Evolutionary conservation across 2,329 filamentous ascomycete genomes (phyloP), one percentile per base, ranked within the genome.

Genomic region (Myriosclerotinia curreyana): DNA sequence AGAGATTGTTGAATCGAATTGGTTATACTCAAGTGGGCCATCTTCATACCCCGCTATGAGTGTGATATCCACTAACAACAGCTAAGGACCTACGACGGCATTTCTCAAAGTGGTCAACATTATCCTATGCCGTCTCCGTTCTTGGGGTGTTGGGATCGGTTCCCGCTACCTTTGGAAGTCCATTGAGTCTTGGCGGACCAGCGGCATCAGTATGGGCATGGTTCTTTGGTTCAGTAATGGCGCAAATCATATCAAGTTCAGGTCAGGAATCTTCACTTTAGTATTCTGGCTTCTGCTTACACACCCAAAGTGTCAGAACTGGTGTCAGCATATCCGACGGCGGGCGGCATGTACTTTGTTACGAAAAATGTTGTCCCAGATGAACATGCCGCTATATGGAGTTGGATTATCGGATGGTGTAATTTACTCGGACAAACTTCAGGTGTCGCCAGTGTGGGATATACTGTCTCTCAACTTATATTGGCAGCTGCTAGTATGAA

Each of bases 341-440:
- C 85, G 2, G 85, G 85, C 25, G 86, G 86, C 3, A 87, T 88
- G 84, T 88, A 88, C 74, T 88, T 87, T 72, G 84, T 87, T 42
- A 86, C 84, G 12, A 87, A 87, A 70, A 82, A 86, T 71, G 84
- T 88, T 42, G 84, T 87, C 2, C 85, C 85, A 11, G 76, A 79
- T 20, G 79, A 85, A 63, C 81, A 86, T 71, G 83, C 86, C 38
- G 82, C 86, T 2, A 80, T 86, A 15, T 87, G 84, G 79, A 81
- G 84, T 0, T 88, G 85, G 85, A 77, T 87, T 51, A 84, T 87
- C 63, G 85, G 85, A n/a, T 87, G 85, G 85, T 85, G 83, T 71
- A 88, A 88, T 68, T 81, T 88, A 40, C 78, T 88, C 0, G 85
- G 85, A 9, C 85, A 88, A 74, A 85, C 84, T 9, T 83, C 83